Percentiles rank a stretch among this genome's conserved stretches.
These are phyloP conservation scores for Hanseniaspora singularis DNA, from an alignment of 805 yeast species.

Conservation along the genomic window DNA sequence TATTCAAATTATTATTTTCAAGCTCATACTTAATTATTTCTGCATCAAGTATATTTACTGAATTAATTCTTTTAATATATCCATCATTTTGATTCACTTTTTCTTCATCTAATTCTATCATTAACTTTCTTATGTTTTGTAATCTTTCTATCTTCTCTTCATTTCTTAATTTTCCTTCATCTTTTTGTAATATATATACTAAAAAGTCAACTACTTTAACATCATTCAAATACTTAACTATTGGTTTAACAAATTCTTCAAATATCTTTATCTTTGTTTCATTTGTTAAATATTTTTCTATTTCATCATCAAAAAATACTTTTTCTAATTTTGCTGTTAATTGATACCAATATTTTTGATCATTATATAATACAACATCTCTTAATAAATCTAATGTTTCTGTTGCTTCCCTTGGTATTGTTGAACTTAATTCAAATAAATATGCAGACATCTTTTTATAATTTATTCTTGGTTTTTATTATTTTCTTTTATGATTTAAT, in stretches of 20 bases:
- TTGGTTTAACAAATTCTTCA: slow-evolving; percentile 44
- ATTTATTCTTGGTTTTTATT: too few species aligned
- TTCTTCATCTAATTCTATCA: slow-evolving; percentile 30
- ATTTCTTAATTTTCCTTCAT: slow-evolving; percentile 24
- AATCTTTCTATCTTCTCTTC: slow-evolving; percentile 44
- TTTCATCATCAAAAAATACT: slow-evolving; percentile 45
- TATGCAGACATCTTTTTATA: slow-evolving; percentile 11
- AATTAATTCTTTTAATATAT: slow-evolving; percentile 38
- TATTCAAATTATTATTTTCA: slow-evolving; percentile 40
- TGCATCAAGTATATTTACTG: slow-evolving; percentile 44
- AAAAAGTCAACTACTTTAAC: slow-evolving; percentile 68
- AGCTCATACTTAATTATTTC: slow-evolving; percentile 68
- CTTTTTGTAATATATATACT: slow-evolving; percentile 39
- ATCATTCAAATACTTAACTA: slow-evolving; percentile 63
- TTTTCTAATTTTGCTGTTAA: slow-evolving; percentile 51
- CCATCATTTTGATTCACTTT: slow-evolving; percentile 28
- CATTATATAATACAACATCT: slow-evolving; percentile 67
- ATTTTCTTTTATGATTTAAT: background rate
- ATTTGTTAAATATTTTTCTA: slow-evolving; percentile 42
- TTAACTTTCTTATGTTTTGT: slow-evolving; percentile 35
- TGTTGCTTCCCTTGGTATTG: background rate
- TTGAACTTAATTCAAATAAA: slow-evolving; percentile 4
- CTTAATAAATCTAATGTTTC: slow-evolving; percentile 18
- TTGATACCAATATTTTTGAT: slow-evolving; percentile 91
- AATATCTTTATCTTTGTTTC: slow-evolving; percentile 49